Base-by-base conservation (phyloP, 805 yeast species). In the Millerozyma miso region DNA sequence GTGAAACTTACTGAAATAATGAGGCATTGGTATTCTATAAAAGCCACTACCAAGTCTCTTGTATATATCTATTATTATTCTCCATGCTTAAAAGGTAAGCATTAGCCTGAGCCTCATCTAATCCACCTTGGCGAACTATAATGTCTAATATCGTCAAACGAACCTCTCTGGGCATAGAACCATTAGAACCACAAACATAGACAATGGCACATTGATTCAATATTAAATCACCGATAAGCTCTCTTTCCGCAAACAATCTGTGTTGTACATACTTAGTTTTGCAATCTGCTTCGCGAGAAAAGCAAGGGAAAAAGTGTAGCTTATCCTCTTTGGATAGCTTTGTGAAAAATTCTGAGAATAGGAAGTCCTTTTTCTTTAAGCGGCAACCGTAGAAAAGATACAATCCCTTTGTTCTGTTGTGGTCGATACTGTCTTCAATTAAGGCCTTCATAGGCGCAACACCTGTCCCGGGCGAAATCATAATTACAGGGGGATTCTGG, bases 401-500 rank as follows among this genome's bases (percentile, higher is more conserved):
- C 33, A 84, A 54, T 1, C 62, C 58, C 19, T 65, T 67, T 1
- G 43, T 36, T 1, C 51, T 52, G 20, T 39, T 33, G 3, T 40
- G 29, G 4, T 43, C 42, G 15, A 60, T 44, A 2, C 60, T 52
- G 1, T 69, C 54, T 35, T 77, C 77, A 12, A 91, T 73, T 33
- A 90, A 55, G 1, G 87, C 76, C 54, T 88, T 78, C 76, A 91
- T 80, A 2, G 99, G 99, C 0, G 99, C 99, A 8, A 93, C 71
- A 2, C 99, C 99, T 0, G 98, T 95, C 3, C 99, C 99, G 0
- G 99, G 95, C 1, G 91, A 84, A 3, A 91, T 73, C 76, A 91
- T 69, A 3, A 93, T 64, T 19, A 85, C 63, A 0, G 96, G 59
- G 35, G 62, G 58, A 32, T 38, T 7, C 39, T 58, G 44, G 12